Percentiles rank a stretch among this genome's conserved stretches.
Conservation (phyloP, 768 basidiomycete species). For the Kwoniella sp. region DNA sequence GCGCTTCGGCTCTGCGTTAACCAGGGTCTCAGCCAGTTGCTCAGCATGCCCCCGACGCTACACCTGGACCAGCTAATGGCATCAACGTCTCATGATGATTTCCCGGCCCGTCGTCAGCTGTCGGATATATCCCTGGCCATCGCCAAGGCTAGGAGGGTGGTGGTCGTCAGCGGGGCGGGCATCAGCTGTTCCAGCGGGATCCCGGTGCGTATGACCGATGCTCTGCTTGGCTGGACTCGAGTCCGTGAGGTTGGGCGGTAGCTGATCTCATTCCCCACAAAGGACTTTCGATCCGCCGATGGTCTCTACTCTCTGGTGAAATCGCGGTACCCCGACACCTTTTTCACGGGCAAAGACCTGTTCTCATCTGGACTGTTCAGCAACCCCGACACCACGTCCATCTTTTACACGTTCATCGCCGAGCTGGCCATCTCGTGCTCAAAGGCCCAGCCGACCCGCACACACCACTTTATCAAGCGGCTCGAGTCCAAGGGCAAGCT, state of each 20-base stretch:
- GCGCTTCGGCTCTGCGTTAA: not conserved
- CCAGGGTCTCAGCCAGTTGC: not conserved
- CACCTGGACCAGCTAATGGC: constrained; percentile 33
- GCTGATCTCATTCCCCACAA: no score
- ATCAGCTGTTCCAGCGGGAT: constrained; percentile 96
- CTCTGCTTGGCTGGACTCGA: no score
- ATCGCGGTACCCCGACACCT: constrained; percentile 70
- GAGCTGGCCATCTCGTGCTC: constrained; percentile 70
- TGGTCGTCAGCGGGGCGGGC: constrained; percentile 90
- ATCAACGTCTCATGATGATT: constrained; percentile 31
- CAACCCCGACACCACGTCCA: constrained; percentile 73
- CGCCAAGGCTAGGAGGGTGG: constrained; percentile 76
- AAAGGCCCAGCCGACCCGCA: constrained; percentile 68
- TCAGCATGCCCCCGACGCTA: constrained; percentile 36
- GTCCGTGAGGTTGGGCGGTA: no score
- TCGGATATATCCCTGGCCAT: constrained; percentile 69
- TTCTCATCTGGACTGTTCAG: constrained; percentile 91
- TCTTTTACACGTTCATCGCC: constrained; percentile 94
- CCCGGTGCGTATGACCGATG: constrained; percentile 79
- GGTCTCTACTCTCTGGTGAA: constrained; percentile 89
- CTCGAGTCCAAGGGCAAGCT: constrained; percentile 80
- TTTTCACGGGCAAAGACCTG: constrained; percentile 87
- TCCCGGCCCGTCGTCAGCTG: constrained; percentile 52
- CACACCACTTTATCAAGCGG: constrained; percentile 81
- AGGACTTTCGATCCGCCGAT: constrained; percentile 96